Base-by-base conservation (phyloP, 2,329 filamentous ascomycete species). In the Fusarium sp. region DNA sequence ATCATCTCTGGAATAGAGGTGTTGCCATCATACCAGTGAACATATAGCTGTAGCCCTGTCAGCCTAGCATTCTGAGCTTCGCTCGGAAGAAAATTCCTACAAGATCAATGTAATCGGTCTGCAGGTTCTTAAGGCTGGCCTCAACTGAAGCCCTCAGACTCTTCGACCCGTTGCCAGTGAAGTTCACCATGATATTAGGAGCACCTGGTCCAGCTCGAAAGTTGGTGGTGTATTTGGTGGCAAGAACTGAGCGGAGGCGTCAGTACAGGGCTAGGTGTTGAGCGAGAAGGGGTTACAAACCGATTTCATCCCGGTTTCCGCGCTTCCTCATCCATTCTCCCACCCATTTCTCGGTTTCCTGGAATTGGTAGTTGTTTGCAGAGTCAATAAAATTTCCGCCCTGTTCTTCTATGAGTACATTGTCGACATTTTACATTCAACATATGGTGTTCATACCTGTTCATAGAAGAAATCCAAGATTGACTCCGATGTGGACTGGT, bases 351-450 rank as follows among this genome's bases (percentile, higher is more conserved):
- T 94, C 92, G 2, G 89, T 89, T 79, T 93, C 86, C 68, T 84
- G 85, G 62, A 85, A 82, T 75, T 92, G 91, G 81, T 94, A 94
- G 80, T 91, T 91, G 82, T 90, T 92, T 66, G 91, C 78, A 0
- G 91, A 93, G 79, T 94, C 92, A 77, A 94, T 91, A 80, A 94
- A 94, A 82, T 94, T 94, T 30, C 92, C 92, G 66, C 75, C 81
- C 80, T 80, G 76, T 59, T 11, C 20, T 28, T 12, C 22, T 30
- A 51, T 80, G 15, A 78, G 75, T 38, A 17, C 12, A 18, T 26
- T 12, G 13, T 20, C 5, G 14, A 18, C 32, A 41, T 30, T 39
- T 42, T 5, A 18, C 13, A 12, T 24, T 13, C 9, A 8, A 13
- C 1, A n/a, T 15, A 18, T 54, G 30, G 20, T 50, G 24, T 51